Evolutionary conservation across 768 basidiomycete genomes (phyloP).

Genomic region (Lenzites betulinus): DNA sequence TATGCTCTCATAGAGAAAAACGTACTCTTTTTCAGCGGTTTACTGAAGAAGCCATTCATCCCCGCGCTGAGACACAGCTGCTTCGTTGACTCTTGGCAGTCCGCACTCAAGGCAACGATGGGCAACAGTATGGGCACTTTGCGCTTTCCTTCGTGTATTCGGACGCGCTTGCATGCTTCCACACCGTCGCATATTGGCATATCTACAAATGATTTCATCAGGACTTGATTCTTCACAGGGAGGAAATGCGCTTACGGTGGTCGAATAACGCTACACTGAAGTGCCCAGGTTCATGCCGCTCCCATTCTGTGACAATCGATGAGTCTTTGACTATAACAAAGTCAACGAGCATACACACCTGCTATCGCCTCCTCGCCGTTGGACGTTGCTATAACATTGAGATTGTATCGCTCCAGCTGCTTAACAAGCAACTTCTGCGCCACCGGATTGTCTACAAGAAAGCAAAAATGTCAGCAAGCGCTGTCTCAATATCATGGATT

Average conservation of each 20-base stretch:
- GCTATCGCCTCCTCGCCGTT: conserved; percentile 70
- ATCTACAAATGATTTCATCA: conserved; percentile 40
- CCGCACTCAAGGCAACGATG: conserved; percentile 72
- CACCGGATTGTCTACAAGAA: conserved; percentile 61
- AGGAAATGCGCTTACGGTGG: conserved; percentile 53
- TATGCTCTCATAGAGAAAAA: background rate
- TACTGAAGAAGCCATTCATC: conserved; percentile 77
- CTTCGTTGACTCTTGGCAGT: conserved; percentile 77
- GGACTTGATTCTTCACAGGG: background rate
- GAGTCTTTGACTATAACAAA: background rate
- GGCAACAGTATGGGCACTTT: conserved; percentile 53
- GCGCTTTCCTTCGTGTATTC: conserved; percentile 59
- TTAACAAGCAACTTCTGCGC: conserved; percentile 68
- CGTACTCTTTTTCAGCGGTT: conserved; percentile 65
- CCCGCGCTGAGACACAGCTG: conserved; percentile 75
- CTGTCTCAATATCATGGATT: background rate
- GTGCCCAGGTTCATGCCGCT: conserved; percentile 63
- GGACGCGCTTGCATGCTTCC: conserved; percentile 67
- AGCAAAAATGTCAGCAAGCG: background rate
- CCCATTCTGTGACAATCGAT: conserved; percentile 52
- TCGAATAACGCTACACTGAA: conserved; percentile 75
- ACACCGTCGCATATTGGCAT: conserved; percentile 83
- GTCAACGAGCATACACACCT: conserved; percentile 36
- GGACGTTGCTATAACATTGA: conserved; percentile 61
- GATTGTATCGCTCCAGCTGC: conserved; percentile 61